phyloP scores from a whole-genome alignment of 345 rosid genomes.

The Excoecaria agallocha region DNA sequence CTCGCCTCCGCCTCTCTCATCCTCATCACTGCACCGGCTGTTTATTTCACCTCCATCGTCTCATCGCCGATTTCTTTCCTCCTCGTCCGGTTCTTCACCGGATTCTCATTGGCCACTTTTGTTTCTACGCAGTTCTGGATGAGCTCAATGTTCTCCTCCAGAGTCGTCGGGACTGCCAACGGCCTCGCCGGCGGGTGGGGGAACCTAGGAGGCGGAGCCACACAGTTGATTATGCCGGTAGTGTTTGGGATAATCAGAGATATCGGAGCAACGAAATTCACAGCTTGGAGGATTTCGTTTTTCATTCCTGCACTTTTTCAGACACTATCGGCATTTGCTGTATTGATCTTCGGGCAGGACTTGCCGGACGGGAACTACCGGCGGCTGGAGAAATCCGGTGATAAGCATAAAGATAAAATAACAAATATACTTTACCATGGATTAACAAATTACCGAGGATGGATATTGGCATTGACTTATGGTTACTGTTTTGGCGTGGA shows the following conservation, averaged over 20 bases:
- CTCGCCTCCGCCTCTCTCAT: constrained; percentile 80
- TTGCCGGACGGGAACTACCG: constrained; percentile 72
- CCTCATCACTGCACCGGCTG: constrained; percentile 82
- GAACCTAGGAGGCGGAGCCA: constrained; percentile 85
- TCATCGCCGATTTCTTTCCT: constrained; percentile 69
- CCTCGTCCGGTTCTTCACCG: constrained; percentile 63
- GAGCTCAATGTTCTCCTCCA: constrained; percentile 83
- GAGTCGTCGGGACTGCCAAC: constrained; percentile 74
- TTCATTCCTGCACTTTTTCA: constrained; percentile 81
- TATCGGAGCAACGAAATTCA: constrained; percentile 61
- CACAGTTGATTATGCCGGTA: constrained; percentile 87
- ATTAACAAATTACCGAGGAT: constrained; percentile 70
- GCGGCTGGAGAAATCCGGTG: constrained; percentile 58
- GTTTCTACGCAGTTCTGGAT: constrained; percentile 98
- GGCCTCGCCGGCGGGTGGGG: constrained; percentile 96
- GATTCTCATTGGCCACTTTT: constrained; percentile 77
- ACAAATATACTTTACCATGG: constrained; percentile 48
- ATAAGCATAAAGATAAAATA: constrained; percentile 58
- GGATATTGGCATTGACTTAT: constrained; percentile 79
- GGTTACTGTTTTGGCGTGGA: constrained; percentile 95
- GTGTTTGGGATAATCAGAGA: constrained; percentile 52
- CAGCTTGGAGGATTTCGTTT: constrained; percentile 89
- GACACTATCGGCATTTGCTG: constrained; percentile 60
- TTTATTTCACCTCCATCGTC: constrained; percentile 57
- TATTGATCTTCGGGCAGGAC: constrained; percentile 75